Evolutionary conservation across 1,284 basidiomycete genomes (phyloP), one percentile per base, ranked within the genome.

Genomic region (Ganoderma lucidum): DNA sequence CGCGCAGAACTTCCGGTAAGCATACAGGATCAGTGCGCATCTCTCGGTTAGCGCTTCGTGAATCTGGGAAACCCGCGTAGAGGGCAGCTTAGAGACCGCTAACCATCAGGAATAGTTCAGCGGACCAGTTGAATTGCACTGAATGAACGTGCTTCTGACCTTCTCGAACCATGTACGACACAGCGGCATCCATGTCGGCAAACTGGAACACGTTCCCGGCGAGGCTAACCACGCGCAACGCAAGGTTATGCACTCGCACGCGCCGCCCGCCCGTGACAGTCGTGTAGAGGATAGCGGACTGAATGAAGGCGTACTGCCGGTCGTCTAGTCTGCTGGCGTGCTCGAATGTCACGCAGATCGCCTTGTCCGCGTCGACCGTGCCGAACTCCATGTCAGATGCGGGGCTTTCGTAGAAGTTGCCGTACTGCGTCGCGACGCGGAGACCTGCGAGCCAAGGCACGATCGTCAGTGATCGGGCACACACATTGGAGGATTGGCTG

Each of bases 251-350:
- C 58, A 91, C 89, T 65, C 98, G 86, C 44, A 99, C 97, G 69
- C 96, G 86, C 37, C 98, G 86, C 78, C 95, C 86, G 6, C 98
- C 98, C 5, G 83, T 82, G 1, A 87, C 80, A 1, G 90, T 92
- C 2, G 98, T 99, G 78, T 99, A 97, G 41, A 99, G 83, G 1
- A 95, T 85, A 0, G 98, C 98, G n/a, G 90, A 93, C 80, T 99
- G 98, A 64, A 99, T 81, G 78, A 92, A 92, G 0, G 93, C 95
- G 71, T 94, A 92, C 70, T 89, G 86, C 58, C 93, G 89, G 51
- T 94, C 89, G 76, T 94, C 90, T 15, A 99, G 85, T 74, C 82
- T 78, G 80, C 91, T 83, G 77, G 92, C 82, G 83, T 94, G 88
- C 67, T 88, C 86, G 5, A 93, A 81, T 4, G 85, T 76, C 5